Evolutionary conservation across 768 basidiomycete species (phyloP).

Genomic region (Chalciporus chontae): DNA sequence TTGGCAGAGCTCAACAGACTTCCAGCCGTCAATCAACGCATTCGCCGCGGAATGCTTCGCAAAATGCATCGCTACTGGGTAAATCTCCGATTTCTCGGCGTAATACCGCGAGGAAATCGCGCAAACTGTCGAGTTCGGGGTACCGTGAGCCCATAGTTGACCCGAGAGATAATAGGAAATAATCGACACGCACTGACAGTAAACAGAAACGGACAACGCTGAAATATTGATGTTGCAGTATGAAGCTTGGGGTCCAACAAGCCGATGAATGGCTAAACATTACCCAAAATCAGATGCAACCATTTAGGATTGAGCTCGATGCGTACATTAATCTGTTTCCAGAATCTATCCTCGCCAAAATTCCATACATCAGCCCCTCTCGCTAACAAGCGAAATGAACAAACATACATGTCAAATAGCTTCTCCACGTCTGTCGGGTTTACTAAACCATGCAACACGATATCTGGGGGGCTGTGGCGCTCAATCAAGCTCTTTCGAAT

Average conservation of each 20-base stretch:
- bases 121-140: conserved; percentile 49
- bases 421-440: conserved; percentile 76
- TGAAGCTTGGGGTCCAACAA: conserved; percentile 80
- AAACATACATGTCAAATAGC: conserved; percentile 75
- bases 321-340: conserved; percentile 63
- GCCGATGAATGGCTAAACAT: conserved; percentile 56
- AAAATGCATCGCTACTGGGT: conserved; percentile 86
- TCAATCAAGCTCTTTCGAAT: conserved; percentile 72
- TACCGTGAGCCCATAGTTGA: not conserved
- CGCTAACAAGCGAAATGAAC: not conserved
- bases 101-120: conserved; percentile 84
- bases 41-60: conserved; percentile 80
- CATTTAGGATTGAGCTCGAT: not conserved
- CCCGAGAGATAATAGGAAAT: not conserved
- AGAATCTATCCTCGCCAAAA: conserved; percentile 52
- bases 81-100: conserved; percentile 75
- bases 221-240: conserved; percentile 73
- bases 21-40: conserved; percentile 77
- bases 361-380: conserved; percentile 1
- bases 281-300: conserved; percentile 1
- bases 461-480: conserved; percentile 76
- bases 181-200: conserved; percentile 63
- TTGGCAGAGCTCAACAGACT: conserved; percentile 85
- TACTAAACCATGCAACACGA: conserved; percentile 76
- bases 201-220: conserved; percentile 86